Conservation (phyloP, 345 rosid genomes). For the Eucalyptus camaldulensis region DNA sequence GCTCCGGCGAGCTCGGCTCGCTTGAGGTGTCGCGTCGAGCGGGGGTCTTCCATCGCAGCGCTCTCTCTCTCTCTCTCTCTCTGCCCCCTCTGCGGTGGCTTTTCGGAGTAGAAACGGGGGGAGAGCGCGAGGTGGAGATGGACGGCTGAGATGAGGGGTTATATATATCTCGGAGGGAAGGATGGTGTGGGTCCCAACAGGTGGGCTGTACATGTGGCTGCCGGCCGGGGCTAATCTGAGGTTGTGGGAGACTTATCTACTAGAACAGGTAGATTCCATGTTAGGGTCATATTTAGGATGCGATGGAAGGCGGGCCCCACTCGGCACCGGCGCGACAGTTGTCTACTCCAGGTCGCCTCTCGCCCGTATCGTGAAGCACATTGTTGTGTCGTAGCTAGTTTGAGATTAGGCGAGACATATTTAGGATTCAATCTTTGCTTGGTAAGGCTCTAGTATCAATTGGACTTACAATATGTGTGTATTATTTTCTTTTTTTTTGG, state of each 20-base stretch:
- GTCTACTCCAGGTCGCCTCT: no score
- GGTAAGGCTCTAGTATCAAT: no score
- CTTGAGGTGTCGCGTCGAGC: neutral
- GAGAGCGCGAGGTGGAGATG: neutral
- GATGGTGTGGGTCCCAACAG: neutral
- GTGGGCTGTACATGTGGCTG: neutral
- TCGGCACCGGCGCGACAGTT: neutral
- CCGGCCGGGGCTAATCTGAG: neutral
- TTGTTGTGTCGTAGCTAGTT: neutral
- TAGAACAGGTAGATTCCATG: no score
- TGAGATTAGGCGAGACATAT: no score
- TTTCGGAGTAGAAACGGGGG: neutral
- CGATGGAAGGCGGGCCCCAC: neutral
- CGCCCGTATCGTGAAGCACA: neutral
- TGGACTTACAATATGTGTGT: no score
- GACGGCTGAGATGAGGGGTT: neutral
- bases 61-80: neutral
- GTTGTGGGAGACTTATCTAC: no score
- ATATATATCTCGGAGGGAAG: neutral
- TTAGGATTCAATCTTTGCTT: no score
- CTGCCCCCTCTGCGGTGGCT: neutral
- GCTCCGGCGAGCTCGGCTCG: neutral
- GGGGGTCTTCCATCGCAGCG: neutral
- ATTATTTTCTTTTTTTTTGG: no score
- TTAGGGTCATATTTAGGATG: no score